Percentiles rank a stretch among this genome's conserved stretches.
These are phyloP conservation scores for Lasiosphaeris hirsuta DNA, from an alignment of 495 filamentous ascomycete species.

Conservation along the genomic window DNA sequence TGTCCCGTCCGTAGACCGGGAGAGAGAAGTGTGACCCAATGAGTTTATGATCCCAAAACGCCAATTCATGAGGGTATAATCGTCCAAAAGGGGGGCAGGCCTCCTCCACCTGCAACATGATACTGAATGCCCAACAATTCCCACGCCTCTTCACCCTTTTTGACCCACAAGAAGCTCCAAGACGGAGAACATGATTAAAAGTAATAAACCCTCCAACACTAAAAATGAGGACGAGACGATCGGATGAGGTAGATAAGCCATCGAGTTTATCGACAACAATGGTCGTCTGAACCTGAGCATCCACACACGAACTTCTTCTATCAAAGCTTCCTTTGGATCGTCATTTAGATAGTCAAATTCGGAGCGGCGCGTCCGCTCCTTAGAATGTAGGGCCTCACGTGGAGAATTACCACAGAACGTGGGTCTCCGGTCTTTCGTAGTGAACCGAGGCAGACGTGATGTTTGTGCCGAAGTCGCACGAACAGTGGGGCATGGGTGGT, in stretches of 20 bases:
- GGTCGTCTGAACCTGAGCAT: neutral
- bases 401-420: neutral
- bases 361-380: neutral
- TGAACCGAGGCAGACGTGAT: neutral
- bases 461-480: constrained; percentile 5
- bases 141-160: no score
- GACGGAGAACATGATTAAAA: no score
- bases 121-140: no score
- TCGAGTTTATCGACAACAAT: no score
- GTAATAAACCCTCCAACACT: neutral
- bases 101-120: neutral
- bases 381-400: neutral
- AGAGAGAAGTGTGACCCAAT: constrained; percentile 9
- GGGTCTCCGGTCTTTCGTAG: neutral
- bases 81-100: constrained; percentile 14
- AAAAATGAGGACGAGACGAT: neutral
- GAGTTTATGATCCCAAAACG: constrained; percentile 13
- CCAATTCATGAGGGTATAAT: constrained; percentile 28
- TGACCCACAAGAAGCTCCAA: no score
- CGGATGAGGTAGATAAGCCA: no score
- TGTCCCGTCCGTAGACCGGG: neutral
- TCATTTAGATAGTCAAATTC: neutral
- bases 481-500: neutral
- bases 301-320: neutral
- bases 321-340: neutral